Base-by-base conservation (phyloP, 768 basidiomycete species). In the Podaxis pistillaris region DNA sequence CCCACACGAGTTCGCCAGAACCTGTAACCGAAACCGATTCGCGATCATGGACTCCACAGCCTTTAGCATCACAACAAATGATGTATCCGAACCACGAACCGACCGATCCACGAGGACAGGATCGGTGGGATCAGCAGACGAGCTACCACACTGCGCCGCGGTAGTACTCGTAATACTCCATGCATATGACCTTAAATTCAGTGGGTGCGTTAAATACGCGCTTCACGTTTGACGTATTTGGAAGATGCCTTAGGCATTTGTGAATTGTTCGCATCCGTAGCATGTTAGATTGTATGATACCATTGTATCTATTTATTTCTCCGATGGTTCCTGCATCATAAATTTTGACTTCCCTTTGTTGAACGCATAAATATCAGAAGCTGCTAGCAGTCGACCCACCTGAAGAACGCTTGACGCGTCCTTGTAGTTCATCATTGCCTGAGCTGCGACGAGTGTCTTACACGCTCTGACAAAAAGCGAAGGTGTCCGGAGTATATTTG, bases 21-120 rank as follows among this genome's bases (percentile, higher is more conserved):
- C 57, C 57, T 4, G 49, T 58, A 30, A 50, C 12, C n/a, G 57
- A 58, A 33, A 36, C 9, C 17, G 46, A 44, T 41, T 24, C 9
- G 15, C 24, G 24, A 50, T 50, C 49, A 50, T 5, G 49, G 26
- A 24, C 24, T 24, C 24, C 38, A 28, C 40, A 26, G 38, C 40
- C 41, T 24, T 13, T 30, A 24, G 13, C 28, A 28, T 13, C 8
- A 17, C 78, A 4, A 64, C 72, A 50, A 24, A n/a, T 22, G 24
- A 8, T n/a, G 17, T 22, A 47, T 19, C 4, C 19, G 12, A 17
- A 49, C n/a, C 22, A 49, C 9, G 22, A n/a, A 11, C 47, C 7
- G 47, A 24, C 3, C 8, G n/a, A 44, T n/a, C 13, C 22, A 49
- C 47, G 12, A 11, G 49, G 22, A 24, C 24, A 19, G 9, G 22